Evolutionary conservation across 345 rosid species (phyloP), one percentile per base, ranked within the genome.

Genomic region (Lenwebbia sp.): DNA sequence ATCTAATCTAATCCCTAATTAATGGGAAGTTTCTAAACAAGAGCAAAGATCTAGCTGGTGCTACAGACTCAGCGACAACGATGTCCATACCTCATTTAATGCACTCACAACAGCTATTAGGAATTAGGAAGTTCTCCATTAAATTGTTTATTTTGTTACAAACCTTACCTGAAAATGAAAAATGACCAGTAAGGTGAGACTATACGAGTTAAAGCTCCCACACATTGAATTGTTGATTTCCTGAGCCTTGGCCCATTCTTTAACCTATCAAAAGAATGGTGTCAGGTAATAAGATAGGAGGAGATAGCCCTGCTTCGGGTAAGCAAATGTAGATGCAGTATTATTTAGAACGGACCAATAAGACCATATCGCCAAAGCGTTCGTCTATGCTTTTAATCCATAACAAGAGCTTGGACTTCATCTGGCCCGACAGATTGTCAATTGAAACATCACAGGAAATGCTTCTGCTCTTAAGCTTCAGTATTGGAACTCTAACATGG

Each of bases 221-320:
- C 21, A 6, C 88, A 88, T 95, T 5, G 99, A 88, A 82, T 95
- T 89, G 87, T 95, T 96, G 86, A 95, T 93, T 54, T 91, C 84
- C 82, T 95, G 92, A 84, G 96, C 91, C 90, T 95, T 95, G 85
- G 98, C 97, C 99, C 99, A 96, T 92, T 95, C 98, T 90, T 95
- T 96, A 86, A 96, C 98, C 99, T 96, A 89, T 83, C 87, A 51
- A 86, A 78, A 52, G 51, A 88, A 83, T 10, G 33, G 40, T 7
- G 33, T 41, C 28, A 40, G 10, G 49, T 28, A 28, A 58, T n/a
- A 83, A 60, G 23, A 30, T 51, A 30, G 30, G 50, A 47, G 28
- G 50, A 56, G 37, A 21, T 30, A 60, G 23, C 28, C 28, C 30
- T 25, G 21, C 37, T 54, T 62, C 10, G 22, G 10, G 40, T 30